phyloP scores from a whole-genome alignment of 2,329 filamentous ascomycete species.

The Pseudogymnoascus sp. region DNA sequence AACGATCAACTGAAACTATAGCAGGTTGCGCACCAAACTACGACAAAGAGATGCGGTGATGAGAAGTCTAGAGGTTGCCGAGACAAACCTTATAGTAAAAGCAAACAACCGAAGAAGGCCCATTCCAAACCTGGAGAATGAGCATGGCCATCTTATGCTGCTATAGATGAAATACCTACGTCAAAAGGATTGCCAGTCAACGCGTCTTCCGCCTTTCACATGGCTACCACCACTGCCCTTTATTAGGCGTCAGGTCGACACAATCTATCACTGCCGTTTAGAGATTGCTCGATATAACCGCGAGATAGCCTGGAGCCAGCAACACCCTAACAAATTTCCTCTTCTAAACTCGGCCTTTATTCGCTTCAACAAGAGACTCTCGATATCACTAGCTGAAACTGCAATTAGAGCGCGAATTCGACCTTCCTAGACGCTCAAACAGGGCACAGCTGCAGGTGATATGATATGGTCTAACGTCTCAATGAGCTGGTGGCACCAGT shows the following conservation, averaged over 20 bases:
- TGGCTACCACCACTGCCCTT: conserved; percentile 72
- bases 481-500: conserved; percentile 82
- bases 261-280: conserved; percentile 78
- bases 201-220: conserved; percentile 60
- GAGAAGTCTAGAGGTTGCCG: conserved; percentile 63
- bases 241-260: conserved; percentile 81
- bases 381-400: conserved; percentile 65
- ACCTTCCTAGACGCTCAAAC: no score
- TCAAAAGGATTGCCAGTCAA: conserved; percentile 71
- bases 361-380: conserved; percentile 92
- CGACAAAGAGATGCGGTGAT: conserved; percentile 66
- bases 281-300: conserved; percentile 78
- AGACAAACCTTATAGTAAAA: conserved; percentile 71
- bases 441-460: no score
- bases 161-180: conserved; percentile 37
- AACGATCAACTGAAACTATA: conserved; percentile 85
- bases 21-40: conserved; percentile 74
- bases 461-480: conserved; percentile 60
- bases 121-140: conserved; percentile 61
- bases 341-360: conserved; percentile 91
- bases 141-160: conserved; percentile 58
- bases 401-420: conserved; percentile 57
- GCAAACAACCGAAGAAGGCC: conserved; percentile 45
- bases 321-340: conserved; percentile 72
- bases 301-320: conserved; percentile 82